Conservation (phyloP, 2,329 filamentous ascomycete species). For the Cercospora sp. region DNA sequence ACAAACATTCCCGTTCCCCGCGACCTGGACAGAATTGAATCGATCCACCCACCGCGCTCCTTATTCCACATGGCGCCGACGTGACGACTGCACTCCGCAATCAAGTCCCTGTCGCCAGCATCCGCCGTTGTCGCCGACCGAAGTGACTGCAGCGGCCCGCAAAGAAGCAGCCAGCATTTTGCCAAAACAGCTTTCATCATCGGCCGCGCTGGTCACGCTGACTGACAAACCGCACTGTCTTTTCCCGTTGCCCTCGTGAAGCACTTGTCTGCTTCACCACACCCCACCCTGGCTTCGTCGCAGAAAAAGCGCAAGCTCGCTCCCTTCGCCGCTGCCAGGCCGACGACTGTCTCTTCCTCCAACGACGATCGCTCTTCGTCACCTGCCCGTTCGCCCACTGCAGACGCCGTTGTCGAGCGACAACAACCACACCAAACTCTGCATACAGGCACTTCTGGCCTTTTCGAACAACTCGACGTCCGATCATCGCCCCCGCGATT, state of each 20-base stretch:
- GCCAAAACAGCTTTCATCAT: not conserved
- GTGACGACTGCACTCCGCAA: not conserved
- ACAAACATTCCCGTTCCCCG: not conserved
- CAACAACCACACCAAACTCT: slow-evolving; percentile 9
- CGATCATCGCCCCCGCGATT: slow-evolving; percentile 42
- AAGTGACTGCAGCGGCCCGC: not conserved
- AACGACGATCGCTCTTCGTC: slow-evolving; percentile 7
- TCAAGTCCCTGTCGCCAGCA: not conserved
- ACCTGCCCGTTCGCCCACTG: not conserved
- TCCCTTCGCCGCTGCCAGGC: slow-evolving; percentile 29
- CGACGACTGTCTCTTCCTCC: not conserved
- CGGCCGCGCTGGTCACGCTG: not conserved
- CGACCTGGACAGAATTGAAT: not conserved
- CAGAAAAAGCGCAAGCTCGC: slow-evolving; percentile 51
- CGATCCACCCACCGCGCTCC: not conserved
- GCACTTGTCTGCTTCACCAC: slow-evolving; percentile 7
- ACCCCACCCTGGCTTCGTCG: slow-evolving; percentile 30
- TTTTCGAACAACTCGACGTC: slow-evolving; percentile 13
- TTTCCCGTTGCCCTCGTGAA: not conserved
- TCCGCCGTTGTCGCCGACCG: not conserved
- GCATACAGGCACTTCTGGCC: slow-evolving; percentile 20
- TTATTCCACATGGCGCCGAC: not conserved
- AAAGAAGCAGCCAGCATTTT: not conserved
- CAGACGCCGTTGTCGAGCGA: slow-evolving; percentile 8
- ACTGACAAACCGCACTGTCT: not conserved